These are phyloP conservation scores for Syzygium aromaticum DNA, from an alignment of 345 rosid genomes.

Conservation along the genomic window DNA sequence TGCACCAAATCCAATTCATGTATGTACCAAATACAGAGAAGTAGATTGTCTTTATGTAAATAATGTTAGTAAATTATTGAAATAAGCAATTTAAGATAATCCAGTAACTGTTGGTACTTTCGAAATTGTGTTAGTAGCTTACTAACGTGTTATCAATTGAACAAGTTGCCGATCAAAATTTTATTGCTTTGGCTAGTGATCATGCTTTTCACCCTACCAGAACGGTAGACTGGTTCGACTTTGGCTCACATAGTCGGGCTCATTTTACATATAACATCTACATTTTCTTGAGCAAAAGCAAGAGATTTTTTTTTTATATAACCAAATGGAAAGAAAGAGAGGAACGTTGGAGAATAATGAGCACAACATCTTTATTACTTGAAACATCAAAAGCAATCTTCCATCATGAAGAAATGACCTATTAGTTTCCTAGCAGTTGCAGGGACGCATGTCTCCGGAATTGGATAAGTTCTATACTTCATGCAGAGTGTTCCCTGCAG, in stretches of 20 bases:
- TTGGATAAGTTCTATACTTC: background rate
- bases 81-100: background rate
- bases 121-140: accelerated
- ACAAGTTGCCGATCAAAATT: background rate
- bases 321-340: background rate
- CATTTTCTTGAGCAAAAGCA: background rate
- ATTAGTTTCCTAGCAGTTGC: background rate
- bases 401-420: background rate
- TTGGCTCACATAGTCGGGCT: background rate
- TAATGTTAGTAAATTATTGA: background rate
- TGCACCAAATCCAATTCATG: too few relatives aligned
- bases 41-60: too few relatives aligned
- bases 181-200: background rate
- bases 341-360: background rate
- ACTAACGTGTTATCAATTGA: background rate
- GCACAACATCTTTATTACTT: background rate
- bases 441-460: background rate
- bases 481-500: accelerated
- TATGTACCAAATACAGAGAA: too few relatives aligned
- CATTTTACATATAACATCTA: background rate
- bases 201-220: background rate
- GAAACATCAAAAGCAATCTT: background rate
- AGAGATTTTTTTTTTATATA: background rate
- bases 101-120: background rate
- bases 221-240: background rate